Evolutionary conservation across 2,329 filamentous ascomycete species (phyloP), one percentile per base, ranked within the genome.

Genomic region (Pseudogymnoascus sp.): DNA sequence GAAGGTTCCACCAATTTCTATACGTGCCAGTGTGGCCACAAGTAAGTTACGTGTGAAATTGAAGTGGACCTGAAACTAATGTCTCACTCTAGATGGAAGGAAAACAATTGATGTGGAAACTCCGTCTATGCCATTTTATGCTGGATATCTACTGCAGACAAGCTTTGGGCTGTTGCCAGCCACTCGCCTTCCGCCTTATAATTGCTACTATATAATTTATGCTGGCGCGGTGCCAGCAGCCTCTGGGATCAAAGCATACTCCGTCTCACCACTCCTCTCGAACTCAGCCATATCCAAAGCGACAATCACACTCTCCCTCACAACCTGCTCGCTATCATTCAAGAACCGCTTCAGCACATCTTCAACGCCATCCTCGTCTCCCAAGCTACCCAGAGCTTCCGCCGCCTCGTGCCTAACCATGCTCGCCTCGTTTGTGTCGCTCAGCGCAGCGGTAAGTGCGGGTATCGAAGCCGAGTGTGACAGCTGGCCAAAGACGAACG

Each of bases 321-420:
- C 94, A 5, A 99, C 92, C 74, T 90, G 86, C 76, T 97, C 93
- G 65, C 91, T 86, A 74, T 99, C 95, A 66, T 96, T 79, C 67
- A 97, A 77, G 77, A 97, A 97, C 66, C 80, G 82, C 76, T 85
- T 91, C 71, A 99, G 74, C 3, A 86, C 88, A 62, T 91, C 90
- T 73, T 97, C 92, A 10, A 99, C 94, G 17, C 93, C 93, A 58
- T 92, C 89, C 75, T 97, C 92, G 21, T 96, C 91, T 25, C 94
- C 95, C 33, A 99, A 81, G 71, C 92, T 96, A 27, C 94, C 94
- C 27, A 99, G 84, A 25, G 94, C 94, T 78, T 99, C 94, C 1
- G 95, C 94, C 58, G 94, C 95, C 77, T 99, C 94, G 72, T 99
- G 94, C 62, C 94, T 87, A 62, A 99, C 94, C 94, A 99, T 99